These are phyloP conservation scores for Orbilia oligospora DNA, from an alignment of 2,329 filamentous ascomycete genomes.

Conservation along the genomic window DNA sequence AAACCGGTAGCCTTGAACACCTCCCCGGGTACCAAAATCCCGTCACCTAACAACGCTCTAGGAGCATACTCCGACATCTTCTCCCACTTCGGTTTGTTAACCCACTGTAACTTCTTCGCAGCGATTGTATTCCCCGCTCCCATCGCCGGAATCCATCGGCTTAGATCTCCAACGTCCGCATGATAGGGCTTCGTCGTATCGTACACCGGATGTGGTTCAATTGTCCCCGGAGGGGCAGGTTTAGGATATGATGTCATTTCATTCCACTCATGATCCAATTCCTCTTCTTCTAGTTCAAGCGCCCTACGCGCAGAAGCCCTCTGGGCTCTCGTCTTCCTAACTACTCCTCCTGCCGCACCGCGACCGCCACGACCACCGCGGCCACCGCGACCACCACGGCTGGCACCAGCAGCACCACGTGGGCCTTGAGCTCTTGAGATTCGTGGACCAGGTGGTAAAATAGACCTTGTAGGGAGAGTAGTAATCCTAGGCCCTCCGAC, in stretches of 20 bases:
- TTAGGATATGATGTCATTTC: constrained; percentile 29
- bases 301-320: not conserved
- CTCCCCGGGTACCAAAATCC: constrained; percentile 44
- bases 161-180: constrained; percentile 30
- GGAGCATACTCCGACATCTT: constrained; percentile 42
- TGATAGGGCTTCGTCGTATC: constrained; percentile 44
- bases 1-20: constrained; percentile 11
- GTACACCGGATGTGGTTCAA: constrained; percentile 53
- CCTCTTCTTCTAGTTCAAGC: constrained; percentile 5
- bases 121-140: constrained; percentile 15
- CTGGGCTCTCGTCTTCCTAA: not conserved
- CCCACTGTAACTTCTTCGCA: constrained; percentile 42
- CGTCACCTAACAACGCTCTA: constrained; percentile 41
- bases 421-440: not conserved
- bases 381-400: constrained; percentile 9
- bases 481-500: constrained; percentile 6
- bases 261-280: constrained; percentile 18
- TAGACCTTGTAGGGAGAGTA: not conserved
- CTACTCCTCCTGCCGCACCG: not conserved
- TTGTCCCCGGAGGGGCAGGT: not conserved
- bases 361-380: constrained; percentile 32
- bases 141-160: constrained; percentile 41
- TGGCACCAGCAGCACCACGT: not conserved
- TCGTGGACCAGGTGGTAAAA: not conserved
- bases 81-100: constrained; percentile 52